Conservation (phyloP, 805 yeast genomes). For the Metschnikowia lunata region DNA sequence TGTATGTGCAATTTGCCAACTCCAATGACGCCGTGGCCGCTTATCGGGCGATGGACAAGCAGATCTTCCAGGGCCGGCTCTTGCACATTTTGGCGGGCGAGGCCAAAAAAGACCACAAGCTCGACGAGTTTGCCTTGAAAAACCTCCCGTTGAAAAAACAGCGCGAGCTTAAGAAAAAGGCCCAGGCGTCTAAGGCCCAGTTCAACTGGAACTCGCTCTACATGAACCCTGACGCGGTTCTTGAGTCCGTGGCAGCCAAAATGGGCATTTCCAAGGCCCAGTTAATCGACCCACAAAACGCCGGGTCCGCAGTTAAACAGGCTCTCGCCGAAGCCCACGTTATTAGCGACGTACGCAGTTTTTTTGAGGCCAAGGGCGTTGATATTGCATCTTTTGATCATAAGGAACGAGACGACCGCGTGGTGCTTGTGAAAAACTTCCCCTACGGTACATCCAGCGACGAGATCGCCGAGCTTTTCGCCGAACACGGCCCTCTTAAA, state of each 20-base stretch:
- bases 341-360: slow-evolving; percentile 83
- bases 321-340: slow-evolving; percentile 97
- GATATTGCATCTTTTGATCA: slow-evolving; percentile 69
- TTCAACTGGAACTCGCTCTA: slow-evolving; percentile 95
- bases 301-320: slow-evolving; percentile 89
- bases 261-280: slow-evolving; percentile 81
- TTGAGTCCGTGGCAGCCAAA: slow-evolving; percentile 81
- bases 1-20: slow-evolving; percentile 69
- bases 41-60: slow-evolving; percentile 69
- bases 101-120: slow-evolving; percentile 70
- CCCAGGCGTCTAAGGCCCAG: slow-evolving; percentile 78
- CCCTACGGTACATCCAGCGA: slow-evolving; percentile 74
- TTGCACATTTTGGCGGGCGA: slow-evolving; percentile 86
- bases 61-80: slow-evolving; percentile 89
- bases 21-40: slow-evolving; percentile 75
- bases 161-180: slow-evolving; percentile 75
- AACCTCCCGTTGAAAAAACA: slow-evolving; percentile 92
- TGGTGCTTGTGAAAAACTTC: slow-evolving; percentile 83
- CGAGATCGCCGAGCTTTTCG: slow-evolving; percentile 78
- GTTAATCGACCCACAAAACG: slow-evolving; percentile 79
- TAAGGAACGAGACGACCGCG: slow-evolving; percentile 70
- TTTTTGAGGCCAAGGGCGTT: slow-evolving; percentile 80
- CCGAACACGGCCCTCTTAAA: slow-evolving; percentile 72
- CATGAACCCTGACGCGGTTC: slow-evolving; percentile 86
- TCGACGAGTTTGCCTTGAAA: slow-evolving; percentile 88